Percentiles rank a stretch among this genome's conserved stretches.
Conservation (phyloP, 176 grass and related monocot species). For the Aegilops bicornis region DNA sequence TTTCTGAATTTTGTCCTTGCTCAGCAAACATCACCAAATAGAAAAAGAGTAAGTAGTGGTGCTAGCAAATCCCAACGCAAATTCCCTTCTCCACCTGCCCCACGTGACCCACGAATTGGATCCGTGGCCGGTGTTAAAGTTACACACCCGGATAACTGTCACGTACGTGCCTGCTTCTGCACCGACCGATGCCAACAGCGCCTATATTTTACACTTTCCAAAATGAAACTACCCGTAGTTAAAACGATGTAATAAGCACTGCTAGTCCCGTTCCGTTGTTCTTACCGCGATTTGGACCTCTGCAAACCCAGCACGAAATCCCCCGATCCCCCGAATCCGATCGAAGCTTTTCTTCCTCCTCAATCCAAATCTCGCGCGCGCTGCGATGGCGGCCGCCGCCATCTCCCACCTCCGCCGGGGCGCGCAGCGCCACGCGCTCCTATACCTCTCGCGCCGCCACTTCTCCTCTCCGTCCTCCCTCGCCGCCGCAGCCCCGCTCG, state of each 20-base stretch:
- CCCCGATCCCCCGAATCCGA: not conserved
- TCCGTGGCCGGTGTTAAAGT: constrained; percentile 10
- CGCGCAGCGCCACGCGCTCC: constrained; percentile 38
- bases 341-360: constrained; percentile 32
- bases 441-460: constrained; percentile 34
- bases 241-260: not conserved
- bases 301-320: not conserved
- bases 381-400: constrained; percentile 42
- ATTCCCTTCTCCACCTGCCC: not conserved
- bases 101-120: constrained; percentile 2
- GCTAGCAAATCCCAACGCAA: not conserved
- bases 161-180: not conserved
- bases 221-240: constrained; percentile 4
- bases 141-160: not conserved
- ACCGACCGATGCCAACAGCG: constrained; percentile 2
- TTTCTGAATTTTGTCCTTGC: no score
- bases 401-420: constrained; percentile 49
- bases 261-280: not conserved
- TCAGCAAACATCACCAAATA: no score
- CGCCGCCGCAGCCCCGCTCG: not conserved
- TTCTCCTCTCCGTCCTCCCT: constrained; percentile 26
- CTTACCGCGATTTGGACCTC: not conserved
- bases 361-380: constrained; percentile 33
- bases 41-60: no score
- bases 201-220: constrained; percentile 27